These are phyloP conservation scores for Cyphellophora europaea DNA, from an alignment of 2,329 filamentous ascomycete genomes.

Conservation along the genomic window DNA sequence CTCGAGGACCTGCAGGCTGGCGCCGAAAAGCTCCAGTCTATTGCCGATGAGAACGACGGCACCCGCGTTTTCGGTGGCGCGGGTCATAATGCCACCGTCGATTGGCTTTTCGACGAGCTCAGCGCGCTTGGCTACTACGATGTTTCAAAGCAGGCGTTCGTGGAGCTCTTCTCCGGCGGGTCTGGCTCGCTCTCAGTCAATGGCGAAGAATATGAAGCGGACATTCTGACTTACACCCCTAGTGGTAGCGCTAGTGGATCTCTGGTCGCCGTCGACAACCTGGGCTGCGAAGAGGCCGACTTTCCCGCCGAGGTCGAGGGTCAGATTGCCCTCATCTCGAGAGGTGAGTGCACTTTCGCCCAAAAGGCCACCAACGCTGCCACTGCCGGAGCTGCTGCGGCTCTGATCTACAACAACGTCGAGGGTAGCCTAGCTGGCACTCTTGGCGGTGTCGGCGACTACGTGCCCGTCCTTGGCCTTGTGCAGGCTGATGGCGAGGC, in stretches of 20 bases:
- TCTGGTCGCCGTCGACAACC: constrained; percentile 50
- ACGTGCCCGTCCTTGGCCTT: constrained; percentile 62
- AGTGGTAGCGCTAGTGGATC: constrained; percentile 46
- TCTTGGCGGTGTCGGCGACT: constrained; percentile 46
- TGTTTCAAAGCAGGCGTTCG: constrained; percentile 48
- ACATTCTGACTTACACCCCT: constrained; percentile 58
- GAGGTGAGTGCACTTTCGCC: constrained; percentile 64
- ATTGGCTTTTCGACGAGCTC: constrained; percentile 52
- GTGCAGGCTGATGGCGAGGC: constrained; percentile 49
- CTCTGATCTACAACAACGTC: constrained; percentile 66
- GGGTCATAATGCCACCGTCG: constrained; percentile 56
- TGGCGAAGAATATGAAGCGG: constrained; percentile 46
- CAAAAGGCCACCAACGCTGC: constrained; percentile 61
- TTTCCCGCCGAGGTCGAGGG: constrained; percentile 54
- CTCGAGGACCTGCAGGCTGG: constrained; percentile 16
- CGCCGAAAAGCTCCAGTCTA: constrained; percentile 14
- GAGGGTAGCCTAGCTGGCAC: constrained; percentile 57
- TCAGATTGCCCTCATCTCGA: constrained; percentile 60
- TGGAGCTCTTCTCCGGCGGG: constrained; percentile 25
- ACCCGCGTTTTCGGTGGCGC: constrained; percentile 20
- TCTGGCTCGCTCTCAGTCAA: constrained; percentile 34
- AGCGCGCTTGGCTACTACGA: constrained; percentile 28
- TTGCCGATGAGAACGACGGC: constrained; percentile 16
- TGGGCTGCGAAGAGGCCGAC: constrained; percentile 50
- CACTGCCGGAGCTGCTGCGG: constrained; percentile 59